These are phyloP conservation scores for Globisporangium takayamanum DNA, from an alignment of 352 stramenopile genomes.

Conservation along the genomic window DNA sequence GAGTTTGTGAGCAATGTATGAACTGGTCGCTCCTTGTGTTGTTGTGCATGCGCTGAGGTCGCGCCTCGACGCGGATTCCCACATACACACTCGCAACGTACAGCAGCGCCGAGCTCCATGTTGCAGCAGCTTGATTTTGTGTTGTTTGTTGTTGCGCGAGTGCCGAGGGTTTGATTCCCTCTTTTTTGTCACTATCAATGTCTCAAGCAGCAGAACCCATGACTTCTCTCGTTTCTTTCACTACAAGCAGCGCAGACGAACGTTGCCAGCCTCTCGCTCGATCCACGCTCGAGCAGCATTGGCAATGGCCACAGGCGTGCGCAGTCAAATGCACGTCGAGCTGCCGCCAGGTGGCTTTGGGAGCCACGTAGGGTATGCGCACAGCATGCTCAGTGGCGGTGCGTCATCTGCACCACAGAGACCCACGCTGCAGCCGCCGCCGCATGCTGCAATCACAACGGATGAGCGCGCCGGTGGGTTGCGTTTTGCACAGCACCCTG, in stretches of 20 bases:
- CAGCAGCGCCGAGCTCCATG: constrained; percentile 48
- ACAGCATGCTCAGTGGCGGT: background rate
- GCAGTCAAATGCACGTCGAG: constrained; percentile 10
- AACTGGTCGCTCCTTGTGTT: background rate
- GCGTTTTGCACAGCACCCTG: constrained; percentile 50
- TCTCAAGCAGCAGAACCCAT: no score
- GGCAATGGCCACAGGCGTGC: background rate
- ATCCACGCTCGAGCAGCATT: no score
- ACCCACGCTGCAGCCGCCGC: constrained; percentile 1
- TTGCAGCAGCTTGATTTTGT: background rate
- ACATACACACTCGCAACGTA: constrained; percentile 14
- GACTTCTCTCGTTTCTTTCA: background rate
- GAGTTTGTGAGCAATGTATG: background rate
- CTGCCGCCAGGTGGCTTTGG: constrained; percentile 7
- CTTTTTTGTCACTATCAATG: no score
- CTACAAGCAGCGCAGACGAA: background rate
- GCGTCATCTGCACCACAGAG: background rate
- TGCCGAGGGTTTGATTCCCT: background rate
- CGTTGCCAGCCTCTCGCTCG: background rate
- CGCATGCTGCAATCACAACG: background rate
- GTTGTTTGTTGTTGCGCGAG: background rate
- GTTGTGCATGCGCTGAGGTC: background rate
- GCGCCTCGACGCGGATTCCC: background rate
- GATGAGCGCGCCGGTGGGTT: constrained; percentile 42
- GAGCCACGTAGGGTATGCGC: background rate